A percentile compares a stretch with the other conserved stretches of the same genome.
Conservation (phyloP, 164 flowering plant species). For the Umbilicus rupestris region DNA sequence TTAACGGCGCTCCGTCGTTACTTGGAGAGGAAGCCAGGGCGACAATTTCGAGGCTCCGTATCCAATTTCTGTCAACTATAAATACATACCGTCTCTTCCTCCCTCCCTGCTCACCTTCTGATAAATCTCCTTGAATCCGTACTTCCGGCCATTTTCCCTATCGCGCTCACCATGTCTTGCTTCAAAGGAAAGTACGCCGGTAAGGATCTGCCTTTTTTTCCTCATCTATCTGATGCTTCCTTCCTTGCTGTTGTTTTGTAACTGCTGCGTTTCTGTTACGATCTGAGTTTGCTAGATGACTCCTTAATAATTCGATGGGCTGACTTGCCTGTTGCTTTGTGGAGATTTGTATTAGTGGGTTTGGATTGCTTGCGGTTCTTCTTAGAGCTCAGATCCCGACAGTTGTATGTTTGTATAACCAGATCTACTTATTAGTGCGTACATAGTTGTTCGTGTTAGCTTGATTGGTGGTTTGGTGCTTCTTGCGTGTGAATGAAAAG, state of each 20-base stretch:
- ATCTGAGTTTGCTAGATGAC: not conserved
- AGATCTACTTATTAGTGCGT: too few relatives aligned
- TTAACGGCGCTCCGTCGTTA: too few relatives aligned
- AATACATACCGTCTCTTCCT: not conserved
- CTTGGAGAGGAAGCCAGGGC: too few relatives aligned
- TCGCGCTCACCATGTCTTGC: conserved; percentile 9
- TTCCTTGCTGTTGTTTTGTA: not conserved
- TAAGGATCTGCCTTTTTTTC: not conserved
- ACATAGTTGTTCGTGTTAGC: too few relatives aligned
- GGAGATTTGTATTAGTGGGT: not conserved
- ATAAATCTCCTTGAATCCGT: too few relatives aligned
- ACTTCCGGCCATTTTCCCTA: not conserved
- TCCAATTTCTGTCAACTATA: too few relatives aligned
- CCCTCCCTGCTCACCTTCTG: not conserved
- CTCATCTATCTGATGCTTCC: not conserved
- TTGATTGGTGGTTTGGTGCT: too few relatives aligned
- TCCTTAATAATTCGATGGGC: not conserved
- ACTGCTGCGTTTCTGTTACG: not conserved
- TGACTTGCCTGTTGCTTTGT: not conserved
- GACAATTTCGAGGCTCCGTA: too few relatives aligned
- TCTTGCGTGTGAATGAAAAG: too few relatives aligned
- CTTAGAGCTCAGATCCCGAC: too few relatives aligned
- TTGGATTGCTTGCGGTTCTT: not conserved
- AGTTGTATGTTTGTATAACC: too few relatives aligned
- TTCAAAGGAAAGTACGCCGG: conserved; percentile 6